phyloP scores from a whole-genome alignment of 371 early-diverging fungal genomes.

The Mucor plumbeus region DNA sequence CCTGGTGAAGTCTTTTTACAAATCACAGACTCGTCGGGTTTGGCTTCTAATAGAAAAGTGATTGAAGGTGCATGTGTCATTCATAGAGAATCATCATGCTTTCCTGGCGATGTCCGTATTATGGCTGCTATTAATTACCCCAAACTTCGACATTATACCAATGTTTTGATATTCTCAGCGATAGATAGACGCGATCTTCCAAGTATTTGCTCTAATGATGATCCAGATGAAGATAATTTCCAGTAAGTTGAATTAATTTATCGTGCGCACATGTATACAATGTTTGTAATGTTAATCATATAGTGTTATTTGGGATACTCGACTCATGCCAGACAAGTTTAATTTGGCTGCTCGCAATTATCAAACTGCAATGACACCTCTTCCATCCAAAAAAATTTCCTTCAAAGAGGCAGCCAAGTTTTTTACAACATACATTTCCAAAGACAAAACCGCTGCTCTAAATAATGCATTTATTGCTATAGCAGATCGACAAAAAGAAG shows the following conservation, averaged over 20 bases:
- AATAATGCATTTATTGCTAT: constrained; percentile 17
- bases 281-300: background rate
- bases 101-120: constrained; percentile 78
- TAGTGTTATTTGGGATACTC: constrained; percentile 69
- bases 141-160: constrained; percentile 59
- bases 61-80: constrained; percentile 59
- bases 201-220: constrained; percentile 77
- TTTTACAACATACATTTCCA: constrained; percentile 26
- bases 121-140: constrained; percentile 66
- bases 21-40: constrained; percentile 5
- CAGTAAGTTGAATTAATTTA: constrained; percentile 27
- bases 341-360: background rate
- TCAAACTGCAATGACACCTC: background rate
- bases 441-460: constrained; percentile 10
- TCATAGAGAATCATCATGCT: constrained; percentile 71
- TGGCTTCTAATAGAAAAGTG: constrained; percentile 17
- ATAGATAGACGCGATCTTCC: constrained; percentile 71
- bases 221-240: constrained; percentile 80
- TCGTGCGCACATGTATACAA: too few species aligned
- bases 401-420: constrained; percentile 24
- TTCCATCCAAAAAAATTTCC: constrained; percentile 1
- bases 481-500: constrained; percentile 19
- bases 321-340: constrained; percentile 49
- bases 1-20: constrained; percentile 72
- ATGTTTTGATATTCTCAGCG: constrained; percentile 82